These are phyloP conservation scores for Camelina hispida DNA, from an alignment of 345 rosid genomes.

Conservation along the genomic window DNA sequence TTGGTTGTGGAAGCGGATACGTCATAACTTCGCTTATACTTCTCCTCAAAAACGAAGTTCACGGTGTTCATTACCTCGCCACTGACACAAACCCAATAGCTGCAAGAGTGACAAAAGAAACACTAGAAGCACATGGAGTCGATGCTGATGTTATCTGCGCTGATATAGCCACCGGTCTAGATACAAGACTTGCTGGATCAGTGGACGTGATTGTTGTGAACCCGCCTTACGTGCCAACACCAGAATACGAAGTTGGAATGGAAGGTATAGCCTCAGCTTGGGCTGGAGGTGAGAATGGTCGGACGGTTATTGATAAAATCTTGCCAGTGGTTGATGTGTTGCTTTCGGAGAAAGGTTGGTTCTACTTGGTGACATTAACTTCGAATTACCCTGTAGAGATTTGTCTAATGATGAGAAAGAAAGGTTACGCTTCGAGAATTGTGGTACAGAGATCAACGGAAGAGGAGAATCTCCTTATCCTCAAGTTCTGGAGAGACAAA, in stretches of 20 bases:
- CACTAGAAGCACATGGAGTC: slow-evolving; percentile 72
- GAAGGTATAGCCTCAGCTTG: slow-evolving; percentile 77
- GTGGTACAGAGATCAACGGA: slow-evolving; percentile 80
- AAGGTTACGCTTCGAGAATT: slow-evolving; percentile 73
- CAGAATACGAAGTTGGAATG: slow-evolving; percentile 79
- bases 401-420: slow-evolving; percentile 69
- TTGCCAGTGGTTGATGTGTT: slow-evolving; percentile 64
- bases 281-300: slow-evolving; percentile 92
- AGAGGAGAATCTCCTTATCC: slow-evolving; percentile 68
- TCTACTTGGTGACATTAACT: slow-evolving; percentile 72
- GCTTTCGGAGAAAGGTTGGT: slow-evolving; percentile 77
- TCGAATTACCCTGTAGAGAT: slow-evolving; percentile 63
- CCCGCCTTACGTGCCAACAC: slow-evolving; percentile 96
- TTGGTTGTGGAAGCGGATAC: slow-evolving; percentile 89
- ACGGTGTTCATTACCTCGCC: slow-evolving; percentile 58
- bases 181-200: slow-evolving; percentile 62
- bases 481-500: slow-evolving; percentile 66
- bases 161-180: slow-evolving; percentile 71
- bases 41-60: slow-evolving; percentile 55
- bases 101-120: slow-evolving; percentile 59
- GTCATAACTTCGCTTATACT: slow-evolving; percentile 85
- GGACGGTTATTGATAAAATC: slow-evolving; percentile 63
- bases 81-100: slow-evolving; percentile 76
- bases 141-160: slow-evolving; percentile 67
- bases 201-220: slow-evolving; percentile 88